Percentiles rank a stretch among this genome's conserved stretches.
Evolutionary conservation across 2,329 filamentous ascomycete genomes (phyloP).

Genomic region (Penicillium sp.): DNA sequence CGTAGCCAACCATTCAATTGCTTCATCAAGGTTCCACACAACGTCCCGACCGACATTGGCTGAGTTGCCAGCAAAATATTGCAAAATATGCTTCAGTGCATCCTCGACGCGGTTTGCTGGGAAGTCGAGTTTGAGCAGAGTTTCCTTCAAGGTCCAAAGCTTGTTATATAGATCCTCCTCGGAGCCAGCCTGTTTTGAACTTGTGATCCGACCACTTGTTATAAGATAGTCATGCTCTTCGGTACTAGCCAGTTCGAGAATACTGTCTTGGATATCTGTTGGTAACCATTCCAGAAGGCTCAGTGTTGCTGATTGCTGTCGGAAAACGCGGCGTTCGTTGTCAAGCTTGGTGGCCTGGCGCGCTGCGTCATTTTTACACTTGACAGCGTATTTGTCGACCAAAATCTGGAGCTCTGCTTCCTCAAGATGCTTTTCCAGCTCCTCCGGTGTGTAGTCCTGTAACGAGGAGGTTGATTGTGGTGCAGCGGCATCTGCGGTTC

Average conservation of each 20-base stretch:
- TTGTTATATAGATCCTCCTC: constrained; percentile 78
- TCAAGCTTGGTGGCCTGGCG: constrained; percentile 76
- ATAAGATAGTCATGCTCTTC: constrained; percentile 40
- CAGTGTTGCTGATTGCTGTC: constrained; percentile 73
- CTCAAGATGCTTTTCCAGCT: constrained; percentile 85
- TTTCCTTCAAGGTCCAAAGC: constrained; percentile 80
- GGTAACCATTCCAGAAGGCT: constrained; percentile 75
- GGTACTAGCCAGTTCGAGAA: constrained; percentile 61
- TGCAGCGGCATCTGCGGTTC: constrained; percentile 14
- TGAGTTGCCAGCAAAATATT: constrained; percentile 62
- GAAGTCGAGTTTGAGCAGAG: constrained; percentile 68
- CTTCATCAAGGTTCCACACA: constrained; percentile 83
- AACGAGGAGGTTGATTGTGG: constrained; percentile 33
- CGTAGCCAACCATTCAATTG: constrained; percentile 84
- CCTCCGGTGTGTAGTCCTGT: constrained; percentile 70
- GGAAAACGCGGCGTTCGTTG: constrained; percentile 79
- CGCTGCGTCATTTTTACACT: constrained; percentile 72
- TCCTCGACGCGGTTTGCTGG: constrained; percentile 60
- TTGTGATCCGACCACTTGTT: constrained; percentile 24
- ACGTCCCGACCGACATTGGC: constrained; percentile 57
- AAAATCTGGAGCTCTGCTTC: constrained; percentile 84
- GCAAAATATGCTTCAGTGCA: constrained; percentile 64
- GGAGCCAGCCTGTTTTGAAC: constrained; percentile 45
- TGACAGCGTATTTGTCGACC: constrained; percentile 78
- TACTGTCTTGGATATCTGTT: constrained; percentile 70